Evolutionary conservation across 768 basidiomycete species (phyloP), one percentile per base, ranked within the genome.

Genomic region (Tricholoma bakamatsutake): DNA sequence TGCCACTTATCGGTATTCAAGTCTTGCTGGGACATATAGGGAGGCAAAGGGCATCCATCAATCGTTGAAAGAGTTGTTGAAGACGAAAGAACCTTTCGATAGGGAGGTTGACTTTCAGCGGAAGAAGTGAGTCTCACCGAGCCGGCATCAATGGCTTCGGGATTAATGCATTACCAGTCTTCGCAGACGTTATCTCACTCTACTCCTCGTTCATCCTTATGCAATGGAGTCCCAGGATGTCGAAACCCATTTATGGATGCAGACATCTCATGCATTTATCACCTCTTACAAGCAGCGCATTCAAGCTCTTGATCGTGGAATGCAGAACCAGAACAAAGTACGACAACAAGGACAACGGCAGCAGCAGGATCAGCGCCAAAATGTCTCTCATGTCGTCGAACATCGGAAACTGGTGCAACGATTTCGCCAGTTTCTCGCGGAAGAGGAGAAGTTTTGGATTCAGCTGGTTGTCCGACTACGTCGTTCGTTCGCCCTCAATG

Each of bases 371-470:
- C 76, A 80, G 57, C 84, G 85, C 15, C 79, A 80, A 7, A 58
- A 56, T 18, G 60, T 60, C 49, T 54, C 59, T 10, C 61, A 62
- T 40, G 49, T 63, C 11, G 90, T 93, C 45, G 94, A 96, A 66
- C 75, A 92, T 59, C 85, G 93, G 62, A 96, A 91, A 67, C 80
- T 93, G 30, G 70, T 93, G 13, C 88, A 91, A 47, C 83, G 91
- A 40, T 98, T 99, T 74, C 80, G 89, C 34, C 87, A 93, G 63
- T 97, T 94, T 67, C 81, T 99, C 12, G 80, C 85, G 0, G 85
- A 88, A 31, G 96, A 99, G 69, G 91, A 95, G 67, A 87, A 85
- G 62, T 97, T 96, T 70, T 99, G 94, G 88, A 82, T 80, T 28
- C 82, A 85, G 57, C 78, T 98, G 17, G 77, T 94, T 45, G 73